Evolutionary conservation across 2,329 filamentous ascomycete genomes (phyloP).

Genomic region (Fusarium denticulatum): DNA sequence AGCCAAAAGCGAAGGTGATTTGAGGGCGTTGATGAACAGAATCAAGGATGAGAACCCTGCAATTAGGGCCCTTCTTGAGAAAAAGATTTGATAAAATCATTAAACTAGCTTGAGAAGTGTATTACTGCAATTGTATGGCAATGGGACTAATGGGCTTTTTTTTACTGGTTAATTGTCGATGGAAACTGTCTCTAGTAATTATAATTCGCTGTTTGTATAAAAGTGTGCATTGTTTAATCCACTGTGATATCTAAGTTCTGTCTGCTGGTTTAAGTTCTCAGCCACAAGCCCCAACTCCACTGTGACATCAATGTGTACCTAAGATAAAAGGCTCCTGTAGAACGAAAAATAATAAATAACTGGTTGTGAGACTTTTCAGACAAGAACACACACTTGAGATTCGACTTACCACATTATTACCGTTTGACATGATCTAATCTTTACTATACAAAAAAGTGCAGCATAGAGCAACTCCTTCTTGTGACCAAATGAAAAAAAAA

Average conservation of each 20-base stretch:
- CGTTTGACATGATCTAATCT: neutral
- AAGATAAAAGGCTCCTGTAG: fast-evolving
- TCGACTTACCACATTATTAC: neutral
- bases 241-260: no score
- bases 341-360: neutral
- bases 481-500: neutral
- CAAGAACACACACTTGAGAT: neutral
- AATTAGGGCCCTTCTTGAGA: neutral
- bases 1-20: neutral
- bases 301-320: neutral
- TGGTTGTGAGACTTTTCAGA: neutral
- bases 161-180: neutral
- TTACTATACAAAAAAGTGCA: neutral
- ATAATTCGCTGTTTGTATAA: neutral
- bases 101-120: neutral
- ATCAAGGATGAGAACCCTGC: neutral
- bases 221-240: neutral
- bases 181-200: neutral
- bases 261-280: no score
- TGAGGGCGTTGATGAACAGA: neutral
- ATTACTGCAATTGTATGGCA: neutral
- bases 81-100: neutral
- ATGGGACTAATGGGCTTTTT: neutral
- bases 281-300: no score
- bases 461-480: neutral